These are phyloP conservation scores for Neocucurbitaria cava DNA, from an alignment of 2,329 filamentous ascomycete genomes.

Conservation along the genomic window DNA sequence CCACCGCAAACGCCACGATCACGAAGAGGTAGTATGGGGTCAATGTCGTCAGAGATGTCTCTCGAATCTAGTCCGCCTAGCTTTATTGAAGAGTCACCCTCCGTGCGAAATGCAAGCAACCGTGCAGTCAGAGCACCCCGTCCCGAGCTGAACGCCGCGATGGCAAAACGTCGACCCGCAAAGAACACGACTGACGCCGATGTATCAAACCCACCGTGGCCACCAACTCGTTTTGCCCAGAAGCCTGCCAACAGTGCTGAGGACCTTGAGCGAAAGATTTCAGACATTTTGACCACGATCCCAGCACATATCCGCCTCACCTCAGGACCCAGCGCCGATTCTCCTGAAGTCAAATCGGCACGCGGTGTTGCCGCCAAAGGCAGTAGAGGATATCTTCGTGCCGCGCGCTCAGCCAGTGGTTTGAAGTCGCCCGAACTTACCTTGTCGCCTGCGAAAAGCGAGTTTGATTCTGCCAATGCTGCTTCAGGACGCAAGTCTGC, in stretches of 20 bases:
- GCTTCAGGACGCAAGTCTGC: conserved; percentile 39
- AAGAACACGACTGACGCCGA: conserved; percentile 50
- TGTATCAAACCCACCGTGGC: conserved; percentile 38
- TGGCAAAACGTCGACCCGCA: conserved; percentile 48
- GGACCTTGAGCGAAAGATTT: conserved; percentile 80
- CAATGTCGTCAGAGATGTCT: conserved; percentile 39
- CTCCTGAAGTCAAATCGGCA: conserved; percentile 36
- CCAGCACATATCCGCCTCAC: conserved; percentile 80
- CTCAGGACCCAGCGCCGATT: conserved; percentile 38
- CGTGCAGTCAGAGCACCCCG: conserved; percentile 36
- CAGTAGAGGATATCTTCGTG: conserved; percentile 42
- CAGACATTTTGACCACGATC: conserved; percentile 76
- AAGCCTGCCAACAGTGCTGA: conserved; percentile 52
- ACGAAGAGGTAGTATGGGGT: conserved; percentile 38
- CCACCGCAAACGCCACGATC: conserved; percentile 42
- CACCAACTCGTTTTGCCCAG: conserved; percentile 44
- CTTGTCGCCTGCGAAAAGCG: conserved; percentile 45
- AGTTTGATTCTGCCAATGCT: conserved; percentile 35
- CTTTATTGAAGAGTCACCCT: conserved; percentile 46
- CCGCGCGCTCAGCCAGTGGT: conserved; percentile 40
- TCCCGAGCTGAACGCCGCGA: conserved; percentile 53
- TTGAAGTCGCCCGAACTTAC: conserved; percentile 47
- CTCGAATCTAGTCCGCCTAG: conserved; percentile 41
- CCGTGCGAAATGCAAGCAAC: conserved; percentile 37
- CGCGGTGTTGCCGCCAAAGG: conserved; percentile 35